These are phyloP conservation scores for Senecio squalidus DNA, from an alignment of 140 eudicot genomes.

Conservation along the genomic window DNA sequence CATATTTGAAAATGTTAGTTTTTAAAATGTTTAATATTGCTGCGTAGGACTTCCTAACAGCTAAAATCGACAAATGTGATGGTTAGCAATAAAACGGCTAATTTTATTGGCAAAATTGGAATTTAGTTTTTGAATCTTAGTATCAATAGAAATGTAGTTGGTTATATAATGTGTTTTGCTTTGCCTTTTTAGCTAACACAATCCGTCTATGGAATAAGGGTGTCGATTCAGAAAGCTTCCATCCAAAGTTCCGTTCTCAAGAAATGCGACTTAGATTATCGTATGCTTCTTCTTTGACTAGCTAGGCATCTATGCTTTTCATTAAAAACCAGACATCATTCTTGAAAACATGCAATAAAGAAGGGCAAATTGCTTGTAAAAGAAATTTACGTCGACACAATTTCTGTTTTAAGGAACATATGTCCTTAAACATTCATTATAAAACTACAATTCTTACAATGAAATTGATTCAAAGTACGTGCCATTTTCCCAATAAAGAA, in stretches of 20 bases:
- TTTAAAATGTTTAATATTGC: too few relatives aligned
- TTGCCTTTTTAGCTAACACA: slow-evolving; percentile 46
- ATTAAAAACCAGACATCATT: background rate
- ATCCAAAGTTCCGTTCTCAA: slow-evolving; percentile 61
- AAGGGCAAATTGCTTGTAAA: background rate
- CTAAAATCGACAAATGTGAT: background rate
- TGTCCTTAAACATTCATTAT: too few relatives aligned
- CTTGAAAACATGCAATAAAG: background rate
- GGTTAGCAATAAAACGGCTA: background rate
- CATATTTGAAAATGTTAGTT: too few relatives aligned
- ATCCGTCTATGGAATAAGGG: slow-evolving; percentile 97
- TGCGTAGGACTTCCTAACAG: background rate
- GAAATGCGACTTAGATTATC: slow-evolving; percentile 81
- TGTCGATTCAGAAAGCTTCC: slow-evolving; percentile 93
- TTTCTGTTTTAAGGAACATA: too few relatives aligned
- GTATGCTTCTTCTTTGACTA: slow-evolving; percentile 30
- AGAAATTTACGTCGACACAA: too few relatives aligned
- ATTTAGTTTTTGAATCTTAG: background rate
- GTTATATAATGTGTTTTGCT: background rate
- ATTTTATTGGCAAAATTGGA: background rate
- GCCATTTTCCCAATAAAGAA: too few relatives aligned
- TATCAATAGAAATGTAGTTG: background rate
- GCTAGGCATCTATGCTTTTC: background rate
- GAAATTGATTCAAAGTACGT: too few relatives aligned
- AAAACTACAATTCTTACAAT: too few relatives aligned